These are phyloP conservation scores for Rubia peregrina DNA, from an alignment of 305 asterid species.

Conservation along the genomic window DNA sequence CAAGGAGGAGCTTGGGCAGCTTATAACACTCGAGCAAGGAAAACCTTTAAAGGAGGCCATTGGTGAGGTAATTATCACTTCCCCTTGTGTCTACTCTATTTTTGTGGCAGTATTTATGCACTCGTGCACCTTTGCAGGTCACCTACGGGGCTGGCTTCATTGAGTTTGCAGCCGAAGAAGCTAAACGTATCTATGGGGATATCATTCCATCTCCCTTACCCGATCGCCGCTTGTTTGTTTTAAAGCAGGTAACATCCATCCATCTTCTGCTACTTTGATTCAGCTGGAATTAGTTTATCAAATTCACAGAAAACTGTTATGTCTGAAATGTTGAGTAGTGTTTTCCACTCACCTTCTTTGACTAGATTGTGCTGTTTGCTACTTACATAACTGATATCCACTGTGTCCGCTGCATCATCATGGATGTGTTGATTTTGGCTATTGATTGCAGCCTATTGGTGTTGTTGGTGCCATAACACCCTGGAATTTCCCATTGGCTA, in stretches of 20 bases:
- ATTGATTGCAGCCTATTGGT: slow-evolving; percentile 74
- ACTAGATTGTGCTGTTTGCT: not conserved
- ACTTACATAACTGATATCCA: not conserved
- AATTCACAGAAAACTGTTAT: too few species aligned
- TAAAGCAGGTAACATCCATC: slow-evolving; percentile 60
- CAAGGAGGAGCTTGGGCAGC: slow-evolving; percentile 91
- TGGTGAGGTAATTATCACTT: slow-evolving; percentile 58
- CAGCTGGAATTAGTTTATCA: too few species aligned
- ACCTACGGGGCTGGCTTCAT: slow-evolving; percentile 80
- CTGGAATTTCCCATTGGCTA: slow-evolving; percentile 98
- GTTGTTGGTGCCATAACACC: slow-evolving; percentile 97
- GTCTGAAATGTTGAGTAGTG: too few species aligned
- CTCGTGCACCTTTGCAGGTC: slow-evolving; percentile 37
- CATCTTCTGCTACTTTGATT: too few species aligned
- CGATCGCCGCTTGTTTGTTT: slow-evolving; percentile 85
- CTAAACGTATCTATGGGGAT: slow-evolving; percentile 91
- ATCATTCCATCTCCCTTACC: slow-evolving; percentile 82
- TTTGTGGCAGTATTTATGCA: slow-evolving; percentile 11
- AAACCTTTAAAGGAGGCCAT: slow-evolving; percentile 95
- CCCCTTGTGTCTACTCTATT: not conserved
- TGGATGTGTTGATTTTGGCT: not conserved
- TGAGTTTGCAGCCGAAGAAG: slow-evolving; percentile 95
- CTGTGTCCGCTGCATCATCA: not conserved
- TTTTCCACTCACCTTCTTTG: too few species aligned
- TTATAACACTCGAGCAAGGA: slow-evolving; percentile 96